Conservation (phyloP, 2,329 filamentous ascomycete genomes). For the Fusarium coffeatum region DNA sequence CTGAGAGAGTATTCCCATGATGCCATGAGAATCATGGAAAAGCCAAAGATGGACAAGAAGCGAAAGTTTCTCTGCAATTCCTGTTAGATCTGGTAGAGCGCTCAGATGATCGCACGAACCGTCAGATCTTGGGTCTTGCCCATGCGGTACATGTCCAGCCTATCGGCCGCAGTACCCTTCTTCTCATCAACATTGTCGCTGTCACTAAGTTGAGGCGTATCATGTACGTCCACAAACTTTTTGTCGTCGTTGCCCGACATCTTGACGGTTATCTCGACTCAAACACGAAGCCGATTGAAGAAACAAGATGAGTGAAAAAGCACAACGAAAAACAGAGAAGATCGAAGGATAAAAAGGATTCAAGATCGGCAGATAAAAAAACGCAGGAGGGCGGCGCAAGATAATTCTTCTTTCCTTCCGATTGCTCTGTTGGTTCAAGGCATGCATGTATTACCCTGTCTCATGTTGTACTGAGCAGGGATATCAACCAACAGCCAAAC, state of each 20-base stretch:
- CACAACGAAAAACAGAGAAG: neutral
- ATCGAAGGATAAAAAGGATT: too few relatives aligned
- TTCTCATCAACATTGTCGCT: slow-evolving; percentile 33
- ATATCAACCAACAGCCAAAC: neutral
- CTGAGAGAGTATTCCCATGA: slow-evolving; percentile 58
- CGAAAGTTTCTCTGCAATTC: slow-evolving; percentile 55
- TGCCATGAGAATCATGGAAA: slow-evolving; percentile 59
- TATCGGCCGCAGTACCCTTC: slow-evolving; percentile 37
- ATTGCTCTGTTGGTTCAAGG: neutral
- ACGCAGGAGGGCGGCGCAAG: neutral
- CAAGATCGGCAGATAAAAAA: neutral
- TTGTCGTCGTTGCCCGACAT: slow-evolving; percentile 34
- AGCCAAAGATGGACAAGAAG: slow-evolving; percentile 60
- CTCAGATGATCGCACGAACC: slow-evolving; percentile 9
- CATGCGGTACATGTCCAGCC: slow-evolving; percentile 43
- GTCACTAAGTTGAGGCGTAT: slow-evolving; percentile 3
- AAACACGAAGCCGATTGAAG: too few relatives aligned
- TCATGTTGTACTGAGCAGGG: neutral
- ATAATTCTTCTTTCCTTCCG: neutral
- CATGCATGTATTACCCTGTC: neutral
- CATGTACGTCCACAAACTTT: slow-evolving; percentile 1
- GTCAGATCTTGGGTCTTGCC: slow-evolving; percentile 41
- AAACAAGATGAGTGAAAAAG: too few relatives aligned
- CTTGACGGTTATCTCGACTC: neutral
- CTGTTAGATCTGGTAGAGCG: accelerated